Conservation (phyloP, 345 rosid species). For the Aethionema arabicum region DNA sequence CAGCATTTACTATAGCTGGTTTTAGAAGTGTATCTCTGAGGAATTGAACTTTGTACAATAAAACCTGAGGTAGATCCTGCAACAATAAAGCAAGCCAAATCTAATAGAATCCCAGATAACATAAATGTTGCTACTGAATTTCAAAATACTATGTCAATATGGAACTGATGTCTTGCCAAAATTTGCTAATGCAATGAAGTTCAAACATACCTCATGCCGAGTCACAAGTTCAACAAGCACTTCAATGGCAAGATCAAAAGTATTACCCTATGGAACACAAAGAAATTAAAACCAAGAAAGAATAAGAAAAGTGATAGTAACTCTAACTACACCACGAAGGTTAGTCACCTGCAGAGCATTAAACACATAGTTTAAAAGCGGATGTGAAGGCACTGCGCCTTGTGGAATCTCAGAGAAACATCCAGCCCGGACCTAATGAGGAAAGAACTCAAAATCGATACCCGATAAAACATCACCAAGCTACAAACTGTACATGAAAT, state of each 20-base stretch:
- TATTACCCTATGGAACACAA: constrained; percentile 52
- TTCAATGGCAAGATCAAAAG: constrained; percentile 87
- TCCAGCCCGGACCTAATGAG: constrained; percentile 80
- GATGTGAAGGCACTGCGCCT: constrained; percentile 69
- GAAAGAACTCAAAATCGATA: constrained; percentile 18
- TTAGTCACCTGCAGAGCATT: constrained; percentile 69
- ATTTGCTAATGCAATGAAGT: constrained; percentile 6
- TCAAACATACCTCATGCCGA: constrained; percentile 67
- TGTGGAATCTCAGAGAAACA: constrained; percentile 89
- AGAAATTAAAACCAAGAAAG: constrained; percentile 22
- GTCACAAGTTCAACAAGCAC: constrained; percentile 89
- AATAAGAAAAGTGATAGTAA: constrained; percentile 11
- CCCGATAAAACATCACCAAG: background rate
- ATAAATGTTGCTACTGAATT: constrained; percentile 12
- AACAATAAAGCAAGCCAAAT: constrained; percentile 34
- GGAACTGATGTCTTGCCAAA: background rate
- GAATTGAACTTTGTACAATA: constrained; percentile 68
- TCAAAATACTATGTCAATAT: background rate
- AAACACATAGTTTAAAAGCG: constrained; percentile 78
- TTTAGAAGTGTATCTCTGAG: constrained; percentile 78
- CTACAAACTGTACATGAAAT: background rate
- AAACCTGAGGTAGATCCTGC: constrained; percentile 87
- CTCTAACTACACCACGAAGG: constrained; percentile 2
- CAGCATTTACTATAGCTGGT: constrained; percentile 72
- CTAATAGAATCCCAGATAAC: background rate